Percentiles rank a stretch among this genome's conserved stretches.
Evolutionary conservation across 2,329 filamentous ascomycete genomes (phyloP).

Genomic region (Endoconidiophora polonica): DNA sequence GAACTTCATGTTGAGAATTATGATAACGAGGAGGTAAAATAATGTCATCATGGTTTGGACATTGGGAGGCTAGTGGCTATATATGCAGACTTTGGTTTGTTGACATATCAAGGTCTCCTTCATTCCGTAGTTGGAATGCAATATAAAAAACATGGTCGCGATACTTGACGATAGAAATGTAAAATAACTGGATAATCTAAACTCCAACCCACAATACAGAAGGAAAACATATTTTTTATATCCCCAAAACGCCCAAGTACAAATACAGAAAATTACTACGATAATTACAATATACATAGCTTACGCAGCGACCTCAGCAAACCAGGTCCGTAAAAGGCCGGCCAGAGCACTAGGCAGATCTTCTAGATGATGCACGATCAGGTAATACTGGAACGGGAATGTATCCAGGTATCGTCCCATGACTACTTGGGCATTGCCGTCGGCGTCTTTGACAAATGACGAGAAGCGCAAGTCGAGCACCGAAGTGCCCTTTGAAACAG

Average conservation of each 20-base stretch:
- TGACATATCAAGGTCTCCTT: no score
- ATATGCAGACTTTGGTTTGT: no score
- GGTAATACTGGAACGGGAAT: conserved; percentile 93
- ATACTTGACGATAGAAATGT: not conserved
- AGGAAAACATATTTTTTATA: not conserved
- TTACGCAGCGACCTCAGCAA: conserved; percentile 49
- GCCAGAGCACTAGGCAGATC: conserved; percentile 82
- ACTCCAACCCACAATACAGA: not conserved
- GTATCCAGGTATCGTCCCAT: conserved; percentile 86
- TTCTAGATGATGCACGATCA: conserved; percentile 81
- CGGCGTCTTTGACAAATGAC: conserved; percentile 53
- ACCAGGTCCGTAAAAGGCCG: conserved; percentile 86
- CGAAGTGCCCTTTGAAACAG: conserved; percentile 35
- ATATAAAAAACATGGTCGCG: not conserved
- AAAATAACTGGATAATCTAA: not conserved
- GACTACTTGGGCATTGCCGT: conserved; percentile 49
- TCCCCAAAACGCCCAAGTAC: not conserved
- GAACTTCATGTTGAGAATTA: no score
- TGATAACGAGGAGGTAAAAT: no score
- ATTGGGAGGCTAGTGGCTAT: no score
- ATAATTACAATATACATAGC: not conserved
- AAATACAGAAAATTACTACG: not conserved
- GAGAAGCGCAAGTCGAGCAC: conserved; percentile 84
- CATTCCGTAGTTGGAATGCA: conserved; percentile 1
- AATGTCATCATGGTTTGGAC: no score